Conservation (phyloP, 2,329 filamentous ascomycete species). For the Talaromyces rugulosus region DNA sequence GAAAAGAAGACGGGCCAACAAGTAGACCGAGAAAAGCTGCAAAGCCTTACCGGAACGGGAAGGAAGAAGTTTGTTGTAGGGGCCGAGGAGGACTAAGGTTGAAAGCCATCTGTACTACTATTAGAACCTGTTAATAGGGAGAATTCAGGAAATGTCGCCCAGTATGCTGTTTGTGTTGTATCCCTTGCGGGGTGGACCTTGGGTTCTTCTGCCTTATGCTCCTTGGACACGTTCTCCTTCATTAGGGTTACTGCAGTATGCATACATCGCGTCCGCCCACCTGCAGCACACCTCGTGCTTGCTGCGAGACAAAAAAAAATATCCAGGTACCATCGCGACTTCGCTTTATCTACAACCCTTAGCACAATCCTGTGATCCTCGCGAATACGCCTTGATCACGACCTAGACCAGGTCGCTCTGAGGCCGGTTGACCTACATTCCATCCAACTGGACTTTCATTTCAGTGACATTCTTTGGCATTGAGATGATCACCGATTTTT, state of each 20-base stretch:
- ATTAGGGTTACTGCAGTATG: slow-evolving; percentile 16
- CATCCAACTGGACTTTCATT: slow-evolving; percentile 21
- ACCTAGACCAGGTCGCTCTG: slow-evolving; percentile 17
- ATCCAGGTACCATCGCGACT: slow-evolving; percentile 4
- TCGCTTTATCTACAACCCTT: slow-evolving; percentile 19
- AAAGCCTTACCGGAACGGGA: slow-evolving; percentile 77
- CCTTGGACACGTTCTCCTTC: slow-evolving; percentile 30
- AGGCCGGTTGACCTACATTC: slow-evolving; percentile 29
- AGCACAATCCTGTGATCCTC: slow-evolving; percentile 8
- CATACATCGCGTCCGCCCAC: slow-evolving; percentile 10
- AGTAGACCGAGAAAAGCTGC: slow-evolving; percentile 83
- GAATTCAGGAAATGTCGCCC: slow-evolving; percentile 16
- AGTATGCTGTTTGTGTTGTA: slow-evolving; percentile 12
- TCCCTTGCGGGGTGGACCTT: slow-evolving; percentile 31
- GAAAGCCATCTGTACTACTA: background rate
- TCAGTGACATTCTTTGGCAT: slow-evolving; percentile 28
- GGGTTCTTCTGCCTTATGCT: slow-evolving; percentile 11
- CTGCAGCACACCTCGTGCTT: slow-evolving; percentile 26
- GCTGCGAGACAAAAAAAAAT: slow-evolving; percentile 11
- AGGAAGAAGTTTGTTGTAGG: slow-evolving; percentile 85
- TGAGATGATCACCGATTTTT: slow-evolving; percentile 19
- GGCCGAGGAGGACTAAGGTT: slow-evolving; percentile 59
- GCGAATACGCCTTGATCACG: slow-evolving; percentile 21
- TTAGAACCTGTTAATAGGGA: slow-evolving; percentile 28
- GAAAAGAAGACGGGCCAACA: slow-evolving; percentile 91